These are phyloP conservation scores for Candolleomyces eurysporus DNA, from an alignment of 768 basidiomycete genomes.

Conservation along the genomic window DNA sequence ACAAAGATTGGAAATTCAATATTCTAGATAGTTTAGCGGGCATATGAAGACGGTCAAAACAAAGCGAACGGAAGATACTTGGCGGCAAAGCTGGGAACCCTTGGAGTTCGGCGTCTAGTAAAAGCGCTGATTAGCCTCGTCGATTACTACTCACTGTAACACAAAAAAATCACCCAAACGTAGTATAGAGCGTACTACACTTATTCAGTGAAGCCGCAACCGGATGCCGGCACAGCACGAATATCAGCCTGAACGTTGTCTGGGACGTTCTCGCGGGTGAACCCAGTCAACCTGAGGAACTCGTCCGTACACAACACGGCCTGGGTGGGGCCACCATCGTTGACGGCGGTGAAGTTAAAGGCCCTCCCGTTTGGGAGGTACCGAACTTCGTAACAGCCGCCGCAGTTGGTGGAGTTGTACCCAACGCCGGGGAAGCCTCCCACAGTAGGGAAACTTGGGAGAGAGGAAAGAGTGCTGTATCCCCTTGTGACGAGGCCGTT, in stretches of 20 bases:
- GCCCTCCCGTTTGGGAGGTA: constrained; percentile 20
- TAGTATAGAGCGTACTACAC: too few species aligned
- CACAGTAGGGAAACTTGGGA: constrained; percentile 60
- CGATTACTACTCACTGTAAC: too few species aligned
- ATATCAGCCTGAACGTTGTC: not conserved
- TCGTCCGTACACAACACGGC: not conserved
- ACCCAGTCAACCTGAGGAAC: not conserved
- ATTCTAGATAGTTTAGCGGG: too few species aligned
- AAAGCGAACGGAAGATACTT: too few species aligned
- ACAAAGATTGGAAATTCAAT: too few species aligned
- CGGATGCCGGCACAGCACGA: not conserved
- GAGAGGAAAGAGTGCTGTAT: constrained; percentile 46
- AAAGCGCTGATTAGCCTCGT: too few species aligned
- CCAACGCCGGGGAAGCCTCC: constrained; percentile 53
- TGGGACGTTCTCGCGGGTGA: not conserved
- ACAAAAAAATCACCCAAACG: too few species aligned
- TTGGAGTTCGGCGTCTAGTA: too few species aligned
- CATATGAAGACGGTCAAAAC: too few species aligned
- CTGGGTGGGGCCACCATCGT: not conserved
- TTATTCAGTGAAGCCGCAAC: too few species aligned
- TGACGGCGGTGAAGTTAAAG: not conserved
- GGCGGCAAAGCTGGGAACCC: too few species aligned
- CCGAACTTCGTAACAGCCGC: constrained; percentile 57
- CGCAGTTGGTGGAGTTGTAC: constrained; percentile 52
- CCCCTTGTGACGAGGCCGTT: constrained; percentile 45